A percentile compares a stretch with the other conserved stretches of the same genome.
Evolutionary conservation across 306 rosid species (phyloP).

Genomic region (Cucurbita pepo): DNA sequence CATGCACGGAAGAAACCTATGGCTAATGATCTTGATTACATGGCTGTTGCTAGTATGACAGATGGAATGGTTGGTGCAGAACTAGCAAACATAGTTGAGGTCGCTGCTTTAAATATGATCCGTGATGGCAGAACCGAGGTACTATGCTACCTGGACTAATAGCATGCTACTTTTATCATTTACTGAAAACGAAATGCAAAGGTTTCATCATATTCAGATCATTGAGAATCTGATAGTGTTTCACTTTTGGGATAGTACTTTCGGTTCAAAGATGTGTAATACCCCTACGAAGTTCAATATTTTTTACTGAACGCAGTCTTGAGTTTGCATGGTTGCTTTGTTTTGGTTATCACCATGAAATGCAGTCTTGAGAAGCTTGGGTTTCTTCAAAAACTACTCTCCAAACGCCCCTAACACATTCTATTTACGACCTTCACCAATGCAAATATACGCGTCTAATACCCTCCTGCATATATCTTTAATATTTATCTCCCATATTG

Average conservation of each 20-base stretch:
- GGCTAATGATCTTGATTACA: conserved; percentile 86
- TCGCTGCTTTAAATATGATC: conserved; percentile 95
- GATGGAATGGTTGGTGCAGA: conserved; percentile 99
- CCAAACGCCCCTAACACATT: too few relatives aligned
- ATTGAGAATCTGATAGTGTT: background rate
- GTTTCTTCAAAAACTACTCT: too few relatives aligned
- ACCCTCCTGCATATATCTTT: too few relatives aligned
- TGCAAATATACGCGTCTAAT: too few relatives aligned
- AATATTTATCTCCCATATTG: too few relatives aligned
- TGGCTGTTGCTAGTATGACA: conserved; percentile 84
- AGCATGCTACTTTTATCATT: background rate
- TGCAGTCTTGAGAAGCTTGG: too few relatives aligned
- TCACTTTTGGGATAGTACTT: background rate
- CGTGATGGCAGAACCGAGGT: conserved; percentile 93
- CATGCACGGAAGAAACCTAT: conserved; percentile 96
- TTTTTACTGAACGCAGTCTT: too few relatives aligned
- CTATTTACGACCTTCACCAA: too few relatives aligned
- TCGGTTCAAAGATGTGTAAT: background rate
- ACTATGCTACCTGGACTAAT: background rate
- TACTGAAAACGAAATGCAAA: background rate
- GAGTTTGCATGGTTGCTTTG: too few relatives aligned
- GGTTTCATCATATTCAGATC: background rate
- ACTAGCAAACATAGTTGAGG: conserved; percentile 91
- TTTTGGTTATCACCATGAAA: too few relatives aligned
- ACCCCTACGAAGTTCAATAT: too few relatives aligned